These are phyloP conservation scores for Vaccinium vitisidaea DNA, from an alignment of 148 eudicot species.

Conservation along the genomic window DNA sequence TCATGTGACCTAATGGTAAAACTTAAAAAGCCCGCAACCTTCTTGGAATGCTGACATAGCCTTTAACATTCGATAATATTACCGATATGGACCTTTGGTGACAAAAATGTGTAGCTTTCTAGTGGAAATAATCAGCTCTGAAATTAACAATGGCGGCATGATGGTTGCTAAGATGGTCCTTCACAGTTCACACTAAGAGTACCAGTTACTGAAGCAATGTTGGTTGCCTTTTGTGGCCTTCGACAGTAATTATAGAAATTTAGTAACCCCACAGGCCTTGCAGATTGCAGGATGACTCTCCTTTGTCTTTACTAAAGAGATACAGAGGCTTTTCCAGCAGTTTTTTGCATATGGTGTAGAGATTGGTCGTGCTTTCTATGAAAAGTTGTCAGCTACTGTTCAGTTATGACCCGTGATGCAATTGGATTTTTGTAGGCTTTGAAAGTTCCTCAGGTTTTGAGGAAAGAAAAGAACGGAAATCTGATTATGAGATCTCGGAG, in stretches of 20 bases:
- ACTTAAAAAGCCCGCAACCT: not conserved
- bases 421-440: constrained; percentile 17
- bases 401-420: not conserved
- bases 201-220: not conserved
- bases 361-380: not conserved
- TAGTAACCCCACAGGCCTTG: not conserved
- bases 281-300: not conserved
- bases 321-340: not conserved
- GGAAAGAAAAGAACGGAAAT: constrained; percentile 39
- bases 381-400: not conserved
- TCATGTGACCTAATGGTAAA: not conserved
- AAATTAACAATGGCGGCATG: not conserved
- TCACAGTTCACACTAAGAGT: not conserved
- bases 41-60: not conserved
- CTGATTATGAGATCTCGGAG: constrained; percentile 40
- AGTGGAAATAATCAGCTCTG: not conserved
- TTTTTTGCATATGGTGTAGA: not conserved
- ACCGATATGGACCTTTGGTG: not conserved
- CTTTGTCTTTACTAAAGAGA: not conserved
- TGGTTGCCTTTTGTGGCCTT: not conserved
- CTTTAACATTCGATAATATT: not conserved
- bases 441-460: constrained; percentile 31
- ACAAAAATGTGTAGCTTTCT: not conserved
- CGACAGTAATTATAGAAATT: not conserved
- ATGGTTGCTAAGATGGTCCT: not conserved